Conservation (phyloP, 345 rosid genomes). For the Corchorus capsularis region DNA sequence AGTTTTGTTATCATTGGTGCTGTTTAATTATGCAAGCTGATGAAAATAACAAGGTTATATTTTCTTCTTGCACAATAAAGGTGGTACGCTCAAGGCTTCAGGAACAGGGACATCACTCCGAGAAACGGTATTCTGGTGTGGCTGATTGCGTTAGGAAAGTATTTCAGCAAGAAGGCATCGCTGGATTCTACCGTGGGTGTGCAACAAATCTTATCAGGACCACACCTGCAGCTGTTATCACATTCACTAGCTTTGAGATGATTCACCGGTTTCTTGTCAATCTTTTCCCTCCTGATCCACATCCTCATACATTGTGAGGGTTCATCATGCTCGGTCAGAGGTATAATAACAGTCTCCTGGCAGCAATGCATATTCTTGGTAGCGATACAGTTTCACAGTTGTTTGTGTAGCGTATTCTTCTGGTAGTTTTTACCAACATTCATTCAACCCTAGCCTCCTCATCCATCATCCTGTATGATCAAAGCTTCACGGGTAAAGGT, state of each 20-base stretch:
- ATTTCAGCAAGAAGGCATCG: constrained; percentile 61
- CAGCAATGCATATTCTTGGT: neutral
- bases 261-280: constrained; percentile 70
- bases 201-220: constrained; percentile 87
- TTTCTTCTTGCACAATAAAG: constrained; percentile 32
- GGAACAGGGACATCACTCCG: constrained; percentile 85
- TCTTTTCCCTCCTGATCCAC: constrained; percentile 51
- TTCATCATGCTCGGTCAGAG: constrained; percentile 5
- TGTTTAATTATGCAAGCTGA: neutral
- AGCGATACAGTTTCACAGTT: constrained; percentile 9
- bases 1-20: neutral
- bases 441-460: neutral
- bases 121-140: constrained; percentile 70
- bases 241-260: constrained; percentile 97
- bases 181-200: constrained; percentile 91
- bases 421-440: constrained; percentile 16
- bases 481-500: constrained; percentile 5
- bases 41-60: neutral
- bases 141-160: constrained; percentile 75
- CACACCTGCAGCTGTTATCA: constrained; percentile 90
- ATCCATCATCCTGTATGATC: neutral
- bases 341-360: neutral
- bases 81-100: constrained; percentile 89
- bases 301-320: constrained; percentile 43
- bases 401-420: neutral